Conservation (phyloP, 371 early-diverging fungal genomes). For the Vittaforma corneae region DNA sequence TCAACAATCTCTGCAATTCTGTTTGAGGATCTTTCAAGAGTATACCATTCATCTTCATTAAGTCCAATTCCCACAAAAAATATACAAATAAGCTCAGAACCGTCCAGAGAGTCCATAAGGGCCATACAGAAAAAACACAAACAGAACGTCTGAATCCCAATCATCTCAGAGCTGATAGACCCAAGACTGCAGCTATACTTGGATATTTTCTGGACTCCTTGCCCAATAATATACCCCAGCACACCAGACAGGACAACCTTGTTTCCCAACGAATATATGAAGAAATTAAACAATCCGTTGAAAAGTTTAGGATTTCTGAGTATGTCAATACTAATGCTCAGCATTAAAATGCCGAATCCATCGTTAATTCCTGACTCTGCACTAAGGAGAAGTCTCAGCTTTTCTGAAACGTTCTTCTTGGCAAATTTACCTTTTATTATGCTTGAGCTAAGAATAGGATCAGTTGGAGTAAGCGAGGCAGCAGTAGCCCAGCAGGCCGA, state of each 20-base stretch:
- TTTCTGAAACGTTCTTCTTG: slow-evolving; percentile 68
- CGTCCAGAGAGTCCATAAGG: slow-evolving; percentile 64
- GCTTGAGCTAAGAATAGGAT: slow-evolving; percentile 81
- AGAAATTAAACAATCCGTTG: slow-evolving; percentile 26
- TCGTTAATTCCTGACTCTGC: slow-evolving; percentile 64
- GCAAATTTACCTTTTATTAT: slow-evolving; percentile 84
- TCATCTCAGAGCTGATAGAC: slow-evolving; percentile 74
- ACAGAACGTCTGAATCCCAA: slow-evolving; percentile 70
- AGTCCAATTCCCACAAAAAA: slow-evolving; percentile 77
- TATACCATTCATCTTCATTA: slow-evolving; percentile 71
- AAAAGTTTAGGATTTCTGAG: slow-evolving; percentile 34
- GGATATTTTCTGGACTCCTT: slow-evolving; percentile 62
- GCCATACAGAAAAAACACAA: slow-evolving; percentile 72
- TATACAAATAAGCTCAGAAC: slow-evolving; percentile 75
- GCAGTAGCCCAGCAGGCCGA: slow-evolving; percentile 60
- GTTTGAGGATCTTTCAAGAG: slow-evolving; percentile 68
- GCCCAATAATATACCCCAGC: slow-evolving; percentile 71
- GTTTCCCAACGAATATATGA: slow-evolving; percentile 36
- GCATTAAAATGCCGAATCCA: slow-evolving; percentile 71
- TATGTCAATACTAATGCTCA: slow-evolving; percentile 63
- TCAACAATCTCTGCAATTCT: slow-evolving; percentile 79
- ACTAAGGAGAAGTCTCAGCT: slow-evolving; percentile 68
- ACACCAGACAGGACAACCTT: slow-evolving; percentile 64
- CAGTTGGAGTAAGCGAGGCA: slow-evolving; percentile 80
- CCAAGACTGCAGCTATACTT: slow-evolving; percentile 64